A percentile compares a stretch with the other conserved stretches of the same genome.
Conservation (phyloP, 352 stramenopile genomes). For the Aphanomyces invadans region DNA sequence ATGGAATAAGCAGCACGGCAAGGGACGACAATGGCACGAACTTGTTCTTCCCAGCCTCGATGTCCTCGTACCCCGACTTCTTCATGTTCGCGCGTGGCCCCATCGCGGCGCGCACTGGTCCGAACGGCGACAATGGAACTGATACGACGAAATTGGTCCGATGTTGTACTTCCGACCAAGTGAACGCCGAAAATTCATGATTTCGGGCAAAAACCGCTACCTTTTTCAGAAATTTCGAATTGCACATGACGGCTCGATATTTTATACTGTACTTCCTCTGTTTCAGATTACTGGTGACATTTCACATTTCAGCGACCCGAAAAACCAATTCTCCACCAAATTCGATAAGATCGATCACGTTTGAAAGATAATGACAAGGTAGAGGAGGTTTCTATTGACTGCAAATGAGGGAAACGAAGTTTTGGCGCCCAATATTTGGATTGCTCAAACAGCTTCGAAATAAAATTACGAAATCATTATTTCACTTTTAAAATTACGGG, state of each 20-base stretch:
- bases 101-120: no score
- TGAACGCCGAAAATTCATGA: no score
- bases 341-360: not conserved
- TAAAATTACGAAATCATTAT: not conserved
- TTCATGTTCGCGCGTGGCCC: conserved; percentile 3
- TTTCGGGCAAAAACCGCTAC: no score
- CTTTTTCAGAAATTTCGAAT: no score
- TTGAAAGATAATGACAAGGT: not conserved
- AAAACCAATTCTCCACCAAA: not conserved
- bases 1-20: conserved; percentile 60
- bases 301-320: not conserved
- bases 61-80: conserved; percentile 22
- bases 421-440: not conserved
- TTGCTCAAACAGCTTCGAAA: not conserved
- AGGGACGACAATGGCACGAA: conserved; percentile 49
- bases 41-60: conserved; percentile 16
- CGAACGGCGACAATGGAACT: no score
- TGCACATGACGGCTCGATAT: no score
- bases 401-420: not conserved
- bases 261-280: not conserved
- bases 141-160: no score
- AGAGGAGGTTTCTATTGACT: not conserved
- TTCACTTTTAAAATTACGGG: not conserved
- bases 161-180: no score
- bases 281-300: not conserved